Evolutionary conservation across 2,329 filamentous ascomycete genomes (phyloP).

Genomic region (Aspergillus pseudotamarii): DNA sequence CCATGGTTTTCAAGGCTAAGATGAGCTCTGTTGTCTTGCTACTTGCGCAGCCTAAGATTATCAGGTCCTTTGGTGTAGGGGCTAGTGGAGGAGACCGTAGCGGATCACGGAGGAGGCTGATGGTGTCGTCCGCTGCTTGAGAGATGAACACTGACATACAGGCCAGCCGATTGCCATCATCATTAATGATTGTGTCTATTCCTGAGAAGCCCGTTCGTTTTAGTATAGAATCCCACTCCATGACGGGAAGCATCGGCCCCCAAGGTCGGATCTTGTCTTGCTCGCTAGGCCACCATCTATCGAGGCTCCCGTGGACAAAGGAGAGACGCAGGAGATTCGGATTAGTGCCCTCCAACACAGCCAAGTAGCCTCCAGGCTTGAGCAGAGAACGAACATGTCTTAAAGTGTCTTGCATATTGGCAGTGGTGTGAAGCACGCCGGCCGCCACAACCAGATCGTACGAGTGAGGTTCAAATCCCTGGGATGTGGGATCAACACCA

Average conservation of each 20-base stretch:
- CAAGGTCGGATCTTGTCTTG: not conserved
- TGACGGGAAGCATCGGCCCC: not conserved
- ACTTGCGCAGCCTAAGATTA: too few relatives aligned
- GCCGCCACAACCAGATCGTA: slow-evolving; percentile 35
- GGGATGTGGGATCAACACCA: slow-evolving; percentile 19
- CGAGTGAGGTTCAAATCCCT: slow-evolving; percentile 24
- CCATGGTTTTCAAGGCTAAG: too few relatives aligned
- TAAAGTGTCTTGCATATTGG: slow-evolving; percentile 23
- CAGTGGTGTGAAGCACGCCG: slow-evolving; percentile 32
- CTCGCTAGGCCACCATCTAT: slow-evolving; percentile 4
- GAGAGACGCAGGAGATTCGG: not conserved
- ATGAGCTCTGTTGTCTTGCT: too few relatives aligned
- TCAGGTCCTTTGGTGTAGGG: slow-evolving; percentile 18
- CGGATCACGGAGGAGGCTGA: too few relatives aligned
- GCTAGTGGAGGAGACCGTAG: too few relatives aligned
- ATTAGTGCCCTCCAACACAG: not conserved
- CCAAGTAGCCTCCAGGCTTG: slow-evolving; percentile 41
- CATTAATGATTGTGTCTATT: slow-evolving; percentile 17
- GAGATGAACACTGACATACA: slow-evolving; percentile 31
- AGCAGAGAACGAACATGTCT: slow-evolving; percentile 26
- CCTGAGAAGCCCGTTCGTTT: slow-evolving; percentile 10
- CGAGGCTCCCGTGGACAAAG: not conserved
- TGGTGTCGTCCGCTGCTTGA: slow-evolving; percentile 17
- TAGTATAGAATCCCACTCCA: slow-evolving; percentile 12
- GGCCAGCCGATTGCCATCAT: not conserved